A percentile compares a stretch with the other conserved stretches of the same genome.
Conservation (phyloP, 2,329 filamentous ascomycete species). For the Escovopsis sp. region DNA sequence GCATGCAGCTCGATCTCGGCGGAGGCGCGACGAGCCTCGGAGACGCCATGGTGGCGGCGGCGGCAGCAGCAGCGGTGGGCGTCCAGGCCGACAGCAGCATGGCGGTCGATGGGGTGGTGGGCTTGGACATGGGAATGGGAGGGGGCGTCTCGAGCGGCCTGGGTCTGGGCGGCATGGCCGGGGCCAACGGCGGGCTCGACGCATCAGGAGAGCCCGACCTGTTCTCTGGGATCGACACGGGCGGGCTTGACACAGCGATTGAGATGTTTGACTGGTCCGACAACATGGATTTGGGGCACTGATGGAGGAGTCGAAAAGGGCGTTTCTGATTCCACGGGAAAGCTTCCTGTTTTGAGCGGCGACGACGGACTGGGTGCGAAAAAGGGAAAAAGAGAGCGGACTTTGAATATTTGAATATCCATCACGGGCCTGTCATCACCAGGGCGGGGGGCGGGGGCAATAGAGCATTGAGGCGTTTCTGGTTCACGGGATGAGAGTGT, state of each 20-base stretch:
- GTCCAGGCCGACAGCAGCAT: slow-evolving; percentile 24
- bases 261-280: slow-evolving; percentile 31
- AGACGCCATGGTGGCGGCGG: slow-evolving; percentile 29
- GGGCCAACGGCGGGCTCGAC: slow-evolving; percentile 17
- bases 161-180: slow-evolving; percentile 21
- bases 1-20: slow-evolving; percentile 26
- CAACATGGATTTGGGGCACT: slow-evolving; percentile 17
- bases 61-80: slow-evolving; percentile 25
- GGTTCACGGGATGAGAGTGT: too few relatives aligned
- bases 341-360: neutral
- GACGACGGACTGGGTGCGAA: too few relatives aligned
- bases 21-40: slow-evolving; percentile 23
- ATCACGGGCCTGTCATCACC: too few relatives aligned
- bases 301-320: neutral
- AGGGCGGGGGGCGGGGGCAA: too few relatives aligned
- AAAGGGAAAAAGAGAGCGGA: too few relatives aligned
- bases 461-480: too few relatives aligned
- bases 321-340: slow-evolving; percentile 1
- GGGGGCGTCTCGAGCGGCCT: slow-evolving; percentile 20
- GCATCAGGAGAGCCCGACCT: slow-evolving; percentile 20
- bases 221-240: slow-evolving; percentile 17
- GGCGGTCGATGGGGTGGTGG: slow-evolving; percentile 26
- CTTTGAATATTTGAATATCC: too few relatives aligned
- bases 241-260: slow-evolving; percentile 23
- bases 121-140: slow-evolving; percentile 31